Evolutionary conservation across 139 green algal species (phyloP).

Genomic region (Chlamydomonas sp.): DNA sequence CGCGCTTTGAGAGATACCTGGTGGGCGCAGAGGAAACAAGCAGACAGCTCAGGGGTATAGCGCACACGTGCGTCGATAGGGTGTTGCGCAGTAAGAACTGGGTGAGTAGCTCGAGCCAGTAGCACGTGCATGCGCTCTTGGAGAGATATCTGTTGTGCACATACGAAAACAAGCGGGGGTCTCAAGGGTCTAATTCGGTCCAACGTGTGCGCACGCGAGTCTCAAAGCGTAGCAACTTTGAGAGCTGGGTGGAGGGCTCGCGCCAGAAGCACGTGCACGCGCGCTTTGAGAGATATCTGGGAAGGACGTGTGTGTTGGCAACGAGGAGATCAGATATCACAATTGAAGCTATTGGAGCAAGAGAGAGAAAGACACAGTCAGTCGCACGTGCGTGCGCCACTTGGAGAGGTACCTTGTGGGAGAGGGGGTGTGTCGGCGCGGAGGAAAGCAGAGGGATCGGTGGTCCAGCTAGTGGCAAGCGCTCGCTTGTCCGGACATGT

Average conservation of each 20-base stretch:
- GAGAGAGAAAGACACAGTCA: too few relatives aligned
- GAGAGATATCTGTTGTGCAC: neutral
- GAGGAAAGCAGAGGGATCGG: neutral
- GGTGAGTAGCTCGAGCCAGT: constrained; percentile 5
- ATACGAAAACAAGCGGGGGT: neutral
- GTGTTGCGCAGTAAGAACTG: neutral
- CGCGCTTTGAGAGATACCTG: neutral
- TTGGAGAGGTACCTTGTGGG: neutral
- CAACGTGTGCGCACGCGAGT: too few relatives aligned
- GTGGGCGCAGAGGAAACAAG: neutral
- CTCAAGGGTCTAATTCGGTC: too few relatives aligned
- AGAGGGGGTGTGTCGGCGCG: too few relatives aligned
- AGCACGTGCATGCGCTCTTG: neutral
- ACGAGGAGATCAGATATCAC: too few relatives aligned
- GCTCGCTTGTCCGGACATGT: too few relatives aligned
- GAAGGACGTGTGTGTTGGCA: too few relatives aligned
- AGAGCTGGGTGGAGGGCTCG: neutral
- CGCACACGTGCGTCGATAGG: too few relatives aligned
- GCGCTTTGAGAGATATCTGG: neutral
- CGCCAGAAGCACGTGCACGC: constrained; percentile 8
- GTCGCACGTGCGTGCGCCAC: too few relatives aligned
- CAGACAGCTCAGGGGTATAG: neutral
- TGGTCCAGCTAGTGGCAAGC: too few relatives aligned
- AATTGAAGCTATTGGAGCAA: too few relatives aligned
- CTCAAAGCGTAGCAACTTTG: too few relatives aligned